A percentile compares a stretch with the other conserved stretches of the same genome.
Conservation (phyloP, 768 basidiomycete species). For the Royoungia palumana region DNA sequence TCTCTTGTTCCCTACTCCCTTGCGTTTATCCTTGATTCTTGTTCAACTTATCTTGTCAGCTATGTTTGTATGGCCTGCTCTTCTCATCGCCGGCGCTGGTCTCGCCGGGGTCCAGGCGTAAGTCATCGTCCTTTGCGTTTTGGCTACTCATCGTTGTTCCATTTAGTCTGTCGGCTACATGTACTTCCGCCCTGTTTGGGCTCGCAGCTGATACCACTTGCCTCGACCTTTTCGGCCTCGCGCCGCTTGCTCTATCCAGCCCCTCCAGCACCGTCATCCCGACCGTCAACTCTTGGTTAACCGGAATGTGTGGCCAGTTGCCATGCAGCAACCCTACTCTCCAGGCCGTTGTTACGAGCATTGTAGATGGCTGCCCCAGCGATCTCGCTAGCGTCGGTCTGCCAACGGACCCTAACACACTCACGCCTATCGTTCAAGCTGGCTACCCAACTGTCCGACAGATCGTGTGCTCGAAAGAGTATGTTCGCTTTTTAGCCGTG, state of each 20-base stretch:
- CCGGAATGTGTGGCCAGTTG: slow-evolving; percentile 48
- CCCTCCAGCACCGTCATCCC: slow-evolving; percentile 34
- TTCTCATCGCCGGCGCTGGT: slow-evolving; percentile 34
- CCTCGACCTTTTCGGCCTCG: slow-evolving; percentile 36
- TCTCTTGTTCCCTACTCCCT: background rate
- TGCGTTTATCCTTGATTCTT: background rate
- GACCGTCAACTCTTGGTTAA: slow-evolving; percentile 59
- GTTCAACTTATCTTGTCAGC: background rate
- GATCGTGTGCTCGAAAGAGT: slow-evolving; percentile 65
- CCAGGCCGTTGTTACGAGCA: slow-evolving; percentile 47
- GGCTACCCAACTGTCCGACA: slow-evolving; percentile 57
- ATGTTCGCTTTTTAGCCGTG: slow-evolving; percentile 23
- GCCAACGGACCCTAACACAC: slow-evolving; percentile 10
- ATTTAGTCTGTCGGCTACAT: slow-evolving; percentile 30
- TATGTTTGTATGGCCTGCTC: slow-evolving; percentile 26
- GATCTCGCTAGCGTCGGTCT: slow-evolving; percentile 35
- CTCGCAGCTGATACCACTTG: slow-evolving; percentile 42
- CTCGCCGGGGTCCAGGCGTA: slow-evolving; percentile 45
- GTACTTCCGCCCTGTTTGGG: slow-evolving; percentile 43
- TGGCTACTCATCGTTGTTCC: background rate
- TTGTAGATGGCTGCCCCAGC: slow-evolving; percentile 49
- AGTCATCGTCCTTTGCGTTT: slow-evolving; percentile 10
- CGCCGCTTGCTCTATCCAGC: slow-evolving; percentile 25
- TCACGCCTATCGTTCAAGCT: slow-evolving; percentile 43
- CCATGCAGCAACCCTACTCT: slow-evolving; percentile 62